A percentile compares a stretch with the other conserved stretches of the same genome.
phyloP scores from a whole-genome alignment of 139 green algal genomes.

The Chlamydomonas sp. region DNA sequence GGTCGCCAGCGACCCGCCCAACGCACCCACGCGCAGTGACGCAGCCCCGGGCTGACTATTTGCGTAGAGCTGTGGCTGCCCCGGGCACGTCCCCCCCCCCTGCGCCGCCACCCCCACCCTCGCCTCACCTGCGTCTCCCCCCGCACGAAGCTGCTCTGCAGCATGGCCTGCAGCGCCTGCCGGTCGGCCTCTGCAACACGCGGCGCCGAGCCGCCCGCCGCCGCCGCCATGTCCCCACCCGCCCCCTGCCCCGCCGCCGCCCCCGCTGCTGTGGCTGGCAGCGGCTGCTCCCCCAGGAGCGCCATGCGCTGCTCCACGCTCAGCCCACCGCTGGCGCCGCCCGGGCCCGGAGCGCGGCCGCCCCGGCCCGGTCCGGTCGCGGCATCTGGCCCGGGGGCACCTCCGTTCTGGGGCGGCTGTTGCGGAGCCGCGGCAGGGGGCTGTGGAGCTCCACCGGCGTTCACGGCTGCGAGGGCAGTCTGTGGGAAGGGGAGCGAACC shows the following conservation, averaged over 20 bases:
- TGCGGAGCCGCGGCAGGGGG: neutral
- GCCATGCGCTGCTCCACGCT: constrained; percentile 70
- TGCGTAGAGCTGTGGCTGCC: no score
- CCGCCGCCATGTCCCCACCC: constrained; percentile 3
- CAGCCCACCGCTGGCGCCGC: constrained; percentile 22
- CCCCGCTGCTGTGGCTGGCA: constrained; percentile 40
- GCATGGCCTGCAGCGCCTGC: constrained; percentile 55
- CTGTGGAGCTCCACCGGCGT: neutral
- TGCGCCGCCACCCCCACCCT: neutral
- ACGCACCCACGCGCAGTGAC: no score
- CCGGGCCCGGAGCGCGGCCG: no score
- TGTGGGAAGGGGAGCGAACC: constrained; percentile 6
- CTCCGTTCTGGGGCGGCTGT: neutral
- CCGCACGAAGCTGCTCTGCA: constrained; percentile 72
- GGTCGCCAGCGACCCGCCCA: no score
- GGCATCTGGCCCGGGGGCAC: neutral
- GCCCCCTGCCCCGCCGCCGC: constrained; percentile 30
- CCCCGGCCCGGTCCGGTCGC: neutral
- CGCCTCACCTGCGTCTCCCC: constrained; percentile 44
- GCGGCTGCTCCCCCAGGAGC: constrained; percentile 72
- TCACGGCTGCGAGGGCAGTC: constrained; percentile 10
- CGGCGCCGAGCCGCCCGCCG: neutral
- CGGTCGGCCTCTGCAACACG: constrained; percentile 64
- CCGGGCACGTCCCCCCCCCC: no score
- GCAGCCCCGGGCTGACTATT: no score